Percentiles rank a stretch among this genome's conserved stretches.
Conservation (phyloP, 176 grass and related monocot genomes). For the Stipa capillata region DNA sequence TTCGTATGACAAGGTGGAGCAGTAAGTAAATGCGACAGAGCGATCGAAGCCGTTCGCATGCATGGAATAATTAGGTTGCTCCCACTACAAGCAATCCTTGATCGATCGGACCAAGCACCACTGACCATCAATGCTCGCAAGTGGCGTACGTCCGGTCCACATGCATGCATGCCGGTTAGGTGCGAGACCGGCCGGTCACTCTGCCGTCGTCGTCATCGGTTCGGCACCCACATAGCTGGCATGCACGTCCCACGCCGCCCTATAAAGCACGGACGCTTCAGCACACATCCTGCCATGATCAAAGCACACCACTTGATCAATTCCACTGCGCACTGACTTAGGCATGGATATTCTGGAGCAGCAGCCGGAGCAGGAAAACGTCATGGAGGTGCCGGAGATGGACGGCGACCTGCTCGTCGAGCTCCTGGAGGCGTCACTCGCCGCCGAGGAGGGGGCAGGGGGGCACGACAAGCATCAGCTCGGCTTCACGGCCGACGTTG, state of each 20-base stretch:
- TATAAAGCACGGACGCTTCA: constrained; percentile 10
- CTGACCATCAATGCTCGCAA: not conserved
- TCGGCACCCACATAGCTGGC: constrained; percentile 17
- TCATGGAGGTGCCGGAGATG: constrained; percentile 35
- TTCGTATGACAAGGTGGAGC: no score
- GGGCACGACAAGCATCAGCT: not conserved
- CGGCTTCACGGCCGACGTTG: not conserved
- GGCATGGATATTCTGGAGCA: constrained; percentile 5
- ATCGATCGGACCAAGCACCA: not conserved
- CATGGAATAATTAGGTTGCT: not conserved
- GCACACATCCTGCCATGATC: constrained; percentile 5
- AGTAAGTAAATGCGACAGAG: no score
- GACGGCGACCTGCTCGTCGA: constrained; percentile 40
- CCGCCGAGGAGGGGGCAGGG: not conserved
- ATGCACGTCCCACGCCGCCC: constrained; percentile 21
- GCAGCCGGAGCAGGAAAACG: not conserved
- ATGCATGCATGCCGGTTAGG: constrained; percentile 27
- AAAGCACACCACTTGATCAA: not conserved
- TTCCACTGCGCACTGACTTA: not conserved
- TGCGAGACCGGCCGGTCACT: constrained; percentile 14
- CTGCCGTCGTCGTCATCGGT: not conserved
- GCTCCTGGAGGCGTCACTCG: constrained; percentile 28
- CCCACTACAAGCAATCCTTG: not conserved
- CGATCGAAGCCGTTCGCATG: not conserved
- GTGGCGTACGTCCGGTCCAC: not conserved